Conservation (phyloP, 257 asterid species). For the Solanum peruvianum region DNA sequence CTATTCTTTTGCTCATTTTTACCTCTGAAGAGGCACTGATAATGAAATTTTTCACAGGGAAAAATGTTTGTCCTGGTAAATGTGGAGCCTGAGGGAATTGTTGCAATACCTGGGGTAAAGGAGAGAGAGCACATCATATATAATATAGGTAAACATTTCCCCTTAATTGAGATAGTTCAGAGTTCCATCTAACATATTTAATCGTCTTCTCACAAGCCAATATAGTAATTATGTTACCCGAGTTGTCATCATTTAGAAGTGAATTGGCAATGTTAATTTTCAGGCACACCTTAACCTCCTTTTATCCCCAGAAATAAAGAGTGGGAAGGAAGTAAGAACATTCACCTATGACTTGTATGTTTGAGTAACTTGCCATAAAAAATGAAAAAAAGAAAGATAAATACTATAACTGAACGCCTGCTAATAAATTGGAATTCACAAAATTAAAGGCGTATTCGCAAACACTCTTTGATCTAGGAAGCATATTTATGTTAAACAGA, state of each 20-base stretch:
- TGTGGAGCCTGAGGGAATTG: conserved; percentile 73
- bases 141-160: conserved; percentile 41
- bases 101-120: conserved; percentile 50
- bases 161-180: not conserved
- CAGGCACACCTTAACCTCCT: not conserved
- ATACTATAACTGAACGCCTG: not conserved
- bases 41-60: conserved; percentile 23
- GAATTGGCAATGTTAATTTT: not conserved
- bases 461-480: not conserved
- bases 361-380: not conserved
- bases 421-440: not conserved
- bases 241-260: not conserved
- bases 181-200: not conserved
- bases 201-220: not conserved
- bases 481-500: not conserved
- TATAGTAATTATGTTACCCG: not conserved
- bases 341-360: not conserved
- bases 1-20: not conserved
- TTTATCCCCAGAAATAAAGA: not conserved
- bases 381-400: not conserved
- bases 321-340: not conserved
- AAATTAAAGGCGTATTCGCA: not conserved
- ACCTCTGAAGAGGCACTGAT: not conserved
- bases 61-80: conserved; percentile 41
- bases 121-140: conserved; percentile 43